phyloP scores from a whole-genome alignment of 139 green algal species.

The Limnomonas spitsbergensis region DNA sequence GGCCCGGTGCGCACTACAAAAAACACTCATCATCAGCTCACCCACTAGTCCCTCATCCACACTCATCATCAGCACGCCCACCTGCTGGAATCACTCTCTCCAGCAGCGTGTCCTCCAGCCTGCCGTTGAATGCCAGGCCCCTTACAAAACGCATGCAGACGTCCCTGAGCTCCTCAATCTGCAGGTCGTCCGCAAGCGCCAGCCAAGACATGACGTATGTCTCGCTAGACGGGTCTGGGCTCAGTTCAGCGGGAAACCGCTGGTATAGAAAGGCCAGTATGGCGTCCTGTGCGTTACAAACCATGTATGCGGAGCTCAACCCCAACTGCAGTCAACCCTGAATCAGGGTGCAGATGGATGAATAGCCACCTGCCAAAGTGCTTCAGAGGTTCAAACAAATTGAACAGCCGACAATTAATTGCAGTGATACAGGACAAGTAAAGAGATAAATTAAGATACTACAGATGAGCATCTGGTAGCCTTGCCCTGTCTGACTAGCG shows the following conservation, averaged over 20 bases:
- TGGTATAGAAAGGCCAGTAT: neutral
- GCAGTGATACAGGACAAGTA: no score
- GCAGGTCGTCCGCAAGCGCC: neutral
- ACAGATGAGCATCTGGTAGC: no score
- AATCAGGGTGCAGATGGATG: no score
- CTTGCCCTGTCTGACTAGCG: no score
- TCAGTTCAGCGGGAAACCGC: neutral
- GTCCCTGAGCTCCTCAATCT: neutral
- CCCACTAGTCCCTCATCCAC: no score
- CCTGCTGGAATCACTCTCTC: neutral
- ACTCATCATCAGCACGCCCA: no score
- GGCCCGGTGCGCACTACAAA: neutral
- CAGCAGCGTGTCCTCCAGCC: neutral
- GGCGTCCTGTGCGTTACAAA: neutral
- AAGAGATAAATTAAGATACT: no score
- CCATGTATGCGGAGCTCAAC: neutral
- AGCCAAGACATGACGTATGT: constrained; percentile 4
- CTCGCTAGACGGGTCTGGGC: neutral
- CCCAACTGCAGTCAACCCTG: no score
- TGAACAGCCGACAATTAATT: no score
- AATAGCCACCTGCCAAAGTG: no score
- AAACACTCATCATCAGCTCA: neutral
- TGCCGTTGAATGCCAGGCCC: neutral
- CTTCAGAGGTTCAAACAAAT: no score
- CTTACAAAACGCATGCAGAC: neutral